Evolutionary conservation across 2,329 filamentous ascomycete species (phyloP), one percentile per base, ranked within the genome.

Genomic region (Rugonectria rugulosa): DNA sequence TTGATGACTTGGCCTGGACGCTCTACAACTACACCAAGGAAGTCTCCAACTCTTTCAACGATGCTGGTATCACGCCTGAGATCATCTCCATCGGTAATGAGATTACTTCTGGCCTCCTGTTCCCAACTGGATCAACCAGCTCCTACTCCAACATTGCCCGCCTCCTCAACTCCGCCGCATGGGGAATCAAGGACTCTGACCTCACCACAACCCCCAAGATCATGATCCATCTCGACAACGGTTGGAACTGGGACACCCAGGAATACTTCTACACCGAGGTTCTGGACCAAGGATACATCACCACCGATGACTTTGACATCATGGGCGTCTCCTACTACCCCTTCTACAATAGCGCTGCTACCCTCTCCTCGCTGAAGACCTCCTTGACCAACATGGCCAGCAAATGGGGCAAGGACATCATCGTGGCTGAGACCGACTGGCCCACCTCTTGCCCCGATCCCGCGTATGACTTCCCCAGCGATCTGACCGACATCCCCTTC

Each of bases 261-360:
- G 74, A 88, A 57, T 87, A 80, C 75, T 90, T 84, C 72, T 91
- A 90, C 73, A 79, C 80, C 20, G 77, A 75, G 3, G 80, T 88
- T 0, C 75, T 88, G 0, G 76, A 68, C 7, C 72, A 75, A 20
- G 86, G 82, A 2, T 76, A 77, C 1, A 75, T 88, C 3, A 67
- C 70, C 3, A 63, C 75, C 0, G 72, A 75, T 5, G 87, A 90
- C 60, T 90, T 87, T 56, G 88, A 92, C 69, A 80, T 88, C 60
- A 89, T 91, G 75, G 89, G 87, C 6, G 83, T 92, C 1, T 88
- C 84, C 0, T 91, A 87, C 73, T 91, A 92, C 66, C 89, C 89
- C 1, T 91, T 90, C 72, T 91, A 88, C 72, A 82, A 80, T 67
- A 68, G 76, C 1, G 75, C 68, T 1, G 88, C 88, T 1, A 88